Conservation (phyloP, 169 alveolate genomes). For the Cryptosporidium meleagridis region DNA sequence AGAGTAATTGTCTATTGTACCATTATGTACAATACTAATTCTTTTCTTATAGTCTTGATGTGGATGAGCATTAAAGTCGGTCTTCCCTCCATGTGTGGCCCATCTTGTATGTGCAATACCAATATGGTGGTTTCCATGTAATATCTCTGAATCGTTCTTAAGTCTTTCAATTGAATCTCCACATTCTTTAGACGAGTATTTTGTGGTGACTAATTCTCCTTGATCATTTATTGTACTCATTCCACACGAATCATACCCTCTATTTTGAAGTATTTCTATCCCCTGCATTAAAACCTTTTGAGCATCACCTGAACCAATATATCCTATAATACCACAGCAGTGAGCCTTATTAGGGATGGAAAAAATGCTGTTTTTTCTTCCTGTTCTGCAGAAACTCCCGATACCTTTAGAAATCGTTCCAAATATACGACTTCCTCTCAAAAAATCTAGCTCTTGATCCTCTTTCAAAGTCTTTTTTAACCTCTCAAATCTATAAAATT, state of each 20-base stretch:
- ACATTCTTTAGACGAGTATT: constrained; percentile 83
- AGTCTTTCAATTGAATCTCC: constrained; percentile 87
- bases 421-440: background rate
- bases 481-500: background rate
- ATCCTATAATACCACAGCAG: constrained; percentile 92
- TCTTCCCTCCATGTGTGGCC: constrained; percentile 98
- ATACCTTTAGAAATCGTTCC: background rate
- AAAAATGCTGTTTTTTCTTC: background rate
- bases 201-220: constrained; percentile 86
- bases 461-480: background rate
- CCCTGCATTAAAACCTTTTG: constrained; percentile 87
- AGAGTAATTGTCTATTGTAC: constrained; percentile 91
- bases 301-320: constrained; percentile 87
- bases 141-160: constrained; percentile 78
- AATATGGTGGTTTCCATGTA: constrained; percentile 85
- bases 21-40: constrained; percentile 95
- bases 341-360: constrained; percentile 8
- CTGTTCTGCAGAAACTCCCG: background rate
- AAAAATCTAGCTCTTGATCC: background rate
- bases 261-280: constrained; percentile 88
- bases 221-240: constrained; percentile 87
- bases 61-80: constrained; percentile 97
- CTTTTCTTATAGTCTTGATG: constrained; percentile 92
- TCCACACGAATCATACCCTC: constrained; percentile 97
- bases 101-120: constrained; percentile 99